phyloP scores from a whole-genome alignment of 2,329 filamentous ascomycete genomes.

The Calonectria hongkongensis region DNA sequence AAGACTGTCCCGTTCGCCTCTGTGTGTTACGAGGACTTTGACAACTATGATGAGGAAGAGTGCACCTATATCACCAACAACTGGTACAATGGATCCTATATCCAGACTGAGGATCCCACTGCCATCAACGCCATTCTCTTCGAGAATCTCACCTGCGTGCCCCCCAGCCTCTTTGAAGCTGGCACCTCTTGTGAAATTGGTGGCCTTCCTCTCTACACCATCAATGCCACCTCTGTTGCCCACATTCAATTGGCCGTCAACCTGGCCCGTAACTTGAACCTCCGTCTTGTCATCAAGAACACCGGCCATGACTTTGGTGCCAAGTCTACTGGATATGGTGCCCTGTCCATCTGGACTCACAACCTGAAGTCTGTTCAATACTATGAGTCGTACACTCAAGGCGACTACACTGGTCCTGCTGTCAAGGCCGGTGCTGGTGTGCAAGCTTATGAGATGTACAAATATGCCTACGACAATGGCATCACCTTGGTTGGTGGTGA shows the following conservation, averaged over 20 bases:
- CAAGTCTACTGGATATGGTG: slow-evolving; percentile 72
- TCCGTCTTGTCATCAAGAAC: slow-evolving; percentile 69
- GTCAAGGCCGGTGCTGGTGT: slow-evolving; percentile 73
- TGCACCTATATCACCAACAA: slow-evolving; percentile 43
- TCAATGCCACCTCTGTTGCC: slow-evolving; percentile 63
- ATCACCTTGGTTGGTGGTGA: slow-evolving; percentile 72
- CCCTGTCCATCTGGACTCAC: slow-evolving; percentile 63
- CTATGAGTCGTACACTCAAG: slow-evolving; percentile 62
- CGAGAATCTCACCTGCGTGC: slow-evolving; percentile 61
- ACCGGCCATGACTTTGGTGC: slow-evolving; percentile 73
- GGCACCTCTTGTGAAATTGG: slow-evolving; percentile 61
- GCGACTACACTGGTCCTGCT: slow-evolving; percentile 69
- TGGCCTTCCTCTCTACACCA: slow-evolving; percentile 64
- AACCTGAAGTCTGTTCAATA: slow-evolving; percentile 64
- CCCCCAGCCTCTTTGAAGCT: slow-evolving; percentile 51
- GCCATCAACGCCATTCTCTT: slow-evolving; percentile 64
- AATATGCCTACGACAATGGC: slow-evolving; percentile 66
- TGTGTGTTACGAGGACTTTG: slow-evolving; percentile 55
- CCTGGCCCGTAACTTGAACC: slow-evolving; percentile 65
- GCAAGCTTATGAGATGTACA: slow-evolving; percentile 67
- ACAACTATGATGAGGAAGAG: slow-evolving; percentile 37
- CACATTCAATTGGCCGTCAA: slow-evolving; percentile 68
- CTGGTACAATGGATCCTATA: slow-evolving; percentile 46
- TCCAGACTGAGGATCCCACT: slow-evolving; percentile 59
- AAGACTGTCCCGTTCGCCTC: slow-evolving; percentile 58